Evolutionary conservation across 2,329 filamentous ascomycete species (phyloP), one percentile per base, ranked within the genome.

Genomic region (Nothomitra cinnamomea): DNA sequence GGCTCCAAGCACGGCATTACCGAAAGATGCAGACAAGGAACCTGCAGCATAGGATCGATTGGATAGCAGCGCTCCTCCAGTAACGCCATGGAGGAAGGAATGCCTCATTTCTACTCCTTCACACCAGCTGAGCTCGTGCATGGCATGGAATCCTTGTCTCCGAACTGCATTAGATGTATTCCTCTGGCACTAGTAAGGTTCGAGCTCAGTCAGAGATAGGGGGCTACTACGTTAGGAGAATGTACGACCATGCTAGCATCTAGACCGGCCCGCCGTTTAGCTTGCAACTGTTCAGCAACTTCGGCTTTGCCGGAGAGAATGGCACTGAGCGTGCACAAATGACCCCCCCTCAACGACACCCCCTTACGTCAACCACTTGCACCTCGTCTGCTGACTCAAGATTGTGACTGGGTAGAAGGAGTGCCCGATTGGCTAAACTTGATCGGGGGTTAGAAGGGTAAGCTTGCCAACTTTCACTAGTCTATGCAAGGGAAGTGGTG

Each of bases 401-500:
- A 49, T 49, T 49, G 28, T 49, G 45, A 25, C 45, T 35, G 22
- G 28, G 28, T n/a, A n/a, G n/a, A n/a, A n/a, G n/a, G n/a, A n/a
- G n/a, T n/a, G n/a, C n/a, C n/a, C n/a, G n/a, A n/a, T 49, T 49
- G 22, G 45, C 40, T 42, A 42, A 42, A 42, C 40, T 42, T 42
- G 40, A 42, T 19, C 40, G 40, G 40, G 40, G 40, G 40, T 42
- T 42, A 42, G 40, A 42, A 42, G 40, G 40, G 40, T 42, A 42
- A 42, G 21, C 40, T 42, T 42, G 40, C 40, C 40, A 42, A 42
- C 40, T 42, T 42, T 42, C 40, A 42, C 40, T 42, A 42, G 40
- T 42, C 40, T 42, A 42, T 42, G 40, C 2, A 42, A 42, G 40
- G 21, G 40, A 42, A 42, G 40, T 42, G 40, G 40, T 42, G 40